phyloP scores from a whole-genome alignment of 2,329 filamentous ascomycete species.

The Dactylellina sp. region DNA sequence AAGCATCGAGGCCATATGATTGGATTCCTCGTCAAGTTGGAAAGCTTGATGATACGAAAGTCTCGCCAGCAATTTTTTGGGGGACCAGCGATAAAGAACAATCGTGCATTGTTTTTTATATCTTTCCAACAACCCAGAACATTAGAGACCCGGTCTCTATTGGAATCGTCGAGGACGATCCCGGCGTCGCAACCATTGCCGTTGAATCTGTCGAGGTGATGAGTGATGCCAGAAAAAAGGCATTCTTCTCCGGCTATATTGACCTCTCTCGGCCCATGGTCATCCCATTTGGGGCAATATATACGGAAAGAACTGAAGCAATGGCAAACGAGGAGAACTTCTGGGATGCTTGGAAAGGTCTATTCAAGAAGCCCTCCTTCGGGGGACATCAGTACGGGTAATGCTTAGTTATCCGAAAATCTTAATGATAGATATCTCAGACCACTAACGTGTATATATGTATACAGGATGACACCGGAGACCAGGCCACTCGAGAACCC shows the following conservation, averaged over 20 bases:
- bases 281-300: constrained; percentile 20
- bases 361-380: constrained; percentile 35
- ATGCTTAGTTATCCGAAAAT: background rate
- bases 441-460: constrained; percentile 6
- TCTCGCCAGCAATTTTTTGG: constrained; percentile 39
- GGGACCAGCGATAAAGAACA: constrained; percentile 23
- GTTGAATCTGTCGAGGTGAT: background rate
- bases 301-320: background rate
- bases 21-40: constrained; percentile 28
- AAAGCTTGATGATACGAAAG: constrained; percentile 1
- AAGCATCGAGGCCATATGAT: constrained; percentile 22
- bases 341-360: constrained; percentile 36
- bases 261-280: constrained; percentile 48
- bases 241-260: constrained; percentile 39
- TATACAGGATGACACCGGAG: constrained; percentile 31
- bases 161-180: constrained; percentile 30
- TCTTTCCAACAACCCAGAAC: constrained; percentile 18
- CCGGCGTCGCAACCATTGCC: constrained; percentile 19
- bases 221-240: constrained; percentile 21
- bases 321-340: constrained; percentile 24
- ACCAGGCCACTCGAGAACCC: constrained; percentile 43
- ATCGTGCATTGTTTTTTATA: constrained; percentile 28
- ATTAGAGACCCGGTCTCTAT: constrained; percentile 34
- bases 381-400: constrained; percentile 52
- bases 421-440: background rate